Conservation (phyloP, 371 early-diverging fungal genomes). For the Nosema muscidifuracis region DNA sequence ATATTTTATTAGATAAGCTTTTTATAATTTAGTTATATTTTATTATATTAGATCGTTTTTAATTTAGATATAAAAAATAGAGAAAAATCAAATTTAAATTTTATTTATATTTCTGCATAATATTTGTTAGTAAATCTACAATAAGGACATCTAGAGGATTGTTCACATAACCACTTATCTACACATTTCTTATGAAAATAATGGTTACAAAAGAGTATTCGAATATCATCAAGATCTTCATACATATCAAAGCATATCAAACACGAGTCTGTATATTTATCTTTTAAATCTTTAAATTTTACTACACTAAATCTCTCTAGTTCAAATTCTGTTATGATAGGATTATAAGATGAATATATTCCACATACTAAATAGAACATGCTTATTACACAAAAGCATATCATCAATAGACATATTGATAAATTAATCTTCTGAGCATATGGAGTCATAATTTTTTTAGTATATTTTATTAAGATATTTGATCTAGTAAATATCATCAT, state of each 20-base stretch:
- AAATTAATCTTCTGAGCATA: background rate
- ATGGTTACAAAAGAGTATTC: slow-evolving; percentile 48
- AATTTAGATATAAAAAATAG: too few relatives aligned
- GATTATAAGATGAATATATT: background rate
- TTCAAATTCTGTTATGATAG: slow-evolving; percentile 11
- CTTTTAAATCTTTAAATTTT: slow-evolving; percentile 6
- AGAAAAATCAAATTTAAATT: too few relatives aligned
- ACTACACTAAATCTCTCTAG: slow-evolving; percentile 6
- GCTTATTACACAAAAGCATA: background rate
- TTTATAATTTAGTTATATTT: too few relatives aligned
- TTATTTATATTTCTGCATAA: slow-evolving; percentile 1
- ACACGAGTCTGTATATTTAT: background rate
- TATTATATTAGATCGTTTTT: too few relatives aligned
- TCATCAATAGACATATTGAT: background rate
- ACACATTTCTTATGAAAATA: slow-evolving; percentile 50
- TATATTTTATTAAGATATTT: background rate
- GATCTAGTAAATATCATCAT: background rate
- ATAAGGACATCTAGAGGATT: slow-evolving; percentile 46
- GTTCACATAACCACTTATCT: slow-evolving; percentile 51
- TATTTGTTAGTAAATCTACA: slow-evolving; percentile 37
- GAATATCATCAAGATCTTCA: slow-evolving; percentile 10
- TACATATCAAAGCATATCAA: slow-evolving; percentile 4
- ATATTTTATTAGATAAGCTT: too few relatives aligned
- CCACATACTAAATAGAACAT: background rate
- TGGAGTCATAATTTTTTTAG: background rate